These are phyloP conservation scores for Cutaneotrichosporon dermatis DNA, from an alignment of 1,284 basidiomycete species.

Conservation along the genomic window DNA sequence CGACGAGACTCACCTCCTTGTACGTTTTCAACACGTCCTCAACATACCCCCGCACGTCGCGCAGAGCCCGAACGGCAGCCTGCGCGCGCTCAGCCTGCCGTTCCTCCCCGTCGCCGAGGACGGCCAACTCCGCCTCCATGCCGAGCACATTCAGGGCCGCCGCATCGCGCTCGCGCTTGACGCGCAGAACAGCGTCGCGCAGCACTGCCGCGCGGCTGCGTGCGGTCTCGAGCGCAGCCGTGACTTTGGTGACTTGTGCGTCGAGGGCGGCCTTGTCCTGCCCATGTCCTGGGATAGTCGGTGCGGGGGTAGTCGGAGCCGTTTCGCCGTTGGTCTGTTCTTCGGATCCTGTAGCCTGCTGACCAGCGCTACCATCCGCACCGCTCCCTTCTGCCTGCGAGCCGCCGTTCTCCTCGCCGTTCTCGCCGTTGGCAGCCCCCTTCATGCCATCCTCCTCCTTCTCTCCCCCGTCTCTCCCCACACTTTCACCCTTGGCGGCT, in stretches of 20 bases:
- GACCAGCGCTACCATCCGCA: too few species aligned
- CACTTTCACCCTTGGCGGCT: not conserved
- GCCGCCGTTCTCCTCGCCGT: not conserved
- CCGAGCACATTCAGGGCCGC: slow-evolving; percentile 2
- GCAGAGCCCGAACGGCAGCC: slow-evolving; percentile 5
- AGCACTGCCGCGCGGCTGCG: slow-evolving; percentile 10
- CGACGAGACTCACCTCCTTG: slow-evolving; percentile 17
- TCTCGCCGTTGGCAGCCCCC: too few species aligned
- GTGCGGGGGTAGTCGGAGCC: too few species aligned
- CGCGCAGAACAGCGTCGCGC: slow-evolving; percentile 12
- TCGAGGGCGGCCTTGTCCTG: slow-evolving; percentile 7
- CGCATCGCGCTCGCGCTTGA: slow-evolving; percentile 6
- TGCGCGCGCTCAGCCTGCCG: not conserved
- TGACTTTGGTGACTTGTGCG: slow-evolving; percentile 4
- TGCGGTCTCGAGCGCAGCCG: slow-evolving; percentile 4
- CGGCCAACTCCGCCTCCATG: slow-evolving; percentile 13
- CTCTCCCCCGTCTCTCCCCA: too few species aligned
- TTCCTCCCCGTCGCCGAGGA: not conserved
- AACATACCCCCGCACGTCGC: slow-evolving; percentile 15
- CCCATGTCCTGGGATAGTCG: not conserved
- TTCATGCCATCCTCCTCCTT: too few species aligned
- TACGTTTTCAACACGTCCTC: slow-evolving; percentile 20
- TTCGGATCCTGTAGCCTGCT: too few species aligned
- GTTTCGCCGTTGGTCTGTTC: too few species aligned
- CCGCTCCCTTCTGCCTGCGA: not conserved